Evolutionary conservation across 1,284 basidiomycete genomes (phyloP).

Genomic region (Leucoagaricus sp.): DNA sequence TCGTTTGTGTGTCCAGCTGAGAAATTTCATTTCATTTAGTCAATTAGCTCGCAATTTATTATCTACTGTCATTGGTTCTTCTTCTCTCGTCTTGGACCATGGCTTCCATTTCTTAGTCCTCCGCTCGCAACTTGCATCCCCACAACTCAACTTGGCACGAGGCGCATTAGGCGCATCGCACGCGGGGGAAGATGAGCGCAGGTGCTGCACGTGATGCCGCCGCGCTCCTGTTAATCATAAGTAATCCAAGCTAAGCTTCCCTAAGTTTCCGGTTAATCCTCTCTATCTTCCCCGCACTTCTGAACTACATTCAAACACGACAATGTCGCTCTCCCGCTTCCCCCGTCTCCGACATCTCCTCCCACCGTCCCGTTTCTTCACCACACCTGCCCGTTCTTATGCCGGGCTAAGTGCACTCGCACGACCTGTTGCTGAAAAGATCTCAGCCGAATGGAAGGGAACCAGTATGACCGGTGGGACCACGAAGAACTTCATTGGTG

Average conservation of each 20-base stretch:
- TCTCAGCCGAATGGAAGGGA: slow-evolving; percentile 81
- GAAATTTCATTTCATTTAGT: no score
- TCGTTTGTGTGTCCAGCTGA: neutral
- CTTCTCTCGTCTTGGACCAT: no score
- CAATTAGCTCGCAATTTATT: no score
- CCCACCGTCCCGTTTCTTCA: slow-evolving; percentile 31
- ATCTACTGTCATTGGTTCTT: no score
- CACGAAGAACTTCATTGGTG: slow-evolving; percentile 90
- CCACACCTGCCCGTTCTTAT: slow-evolving; percentile 44
- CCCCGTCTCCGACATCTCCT: slow-evolving; percentile 33
- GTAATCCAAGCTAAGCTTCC: neutral
- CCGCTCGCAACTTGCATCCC: no score
- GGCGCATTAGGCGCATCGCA: neutral
- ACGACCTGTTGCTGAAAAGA: slow-evolving; percentile 60
- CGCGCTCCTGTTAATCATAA: neutral
- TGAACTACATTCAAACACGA: slow-evolving; percentile 16
- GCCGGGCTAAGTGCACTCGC: slow-evolving; percentile 54
- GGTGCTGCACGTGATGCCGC: neutral
- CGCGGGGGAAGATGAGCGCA: no score
- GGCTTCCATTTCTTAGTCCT: no score
- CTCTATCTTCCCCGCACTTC: slow-evolving; percentile 1
- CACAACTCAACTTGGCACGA: neutral
- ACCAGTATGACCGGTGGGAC: slow-evolving; percentile 80
- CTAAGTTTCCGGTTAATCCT: slow-evolving; percentile 12
- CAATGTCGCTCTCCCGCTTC: slow-evolving; percentile 40